Percentiles rank a stretch among this genome's conserved stretches.
Evolutionary conservation across 306 rosid genomes (phyloP).

Genomic region (Vachellia collinsii): DNA sequence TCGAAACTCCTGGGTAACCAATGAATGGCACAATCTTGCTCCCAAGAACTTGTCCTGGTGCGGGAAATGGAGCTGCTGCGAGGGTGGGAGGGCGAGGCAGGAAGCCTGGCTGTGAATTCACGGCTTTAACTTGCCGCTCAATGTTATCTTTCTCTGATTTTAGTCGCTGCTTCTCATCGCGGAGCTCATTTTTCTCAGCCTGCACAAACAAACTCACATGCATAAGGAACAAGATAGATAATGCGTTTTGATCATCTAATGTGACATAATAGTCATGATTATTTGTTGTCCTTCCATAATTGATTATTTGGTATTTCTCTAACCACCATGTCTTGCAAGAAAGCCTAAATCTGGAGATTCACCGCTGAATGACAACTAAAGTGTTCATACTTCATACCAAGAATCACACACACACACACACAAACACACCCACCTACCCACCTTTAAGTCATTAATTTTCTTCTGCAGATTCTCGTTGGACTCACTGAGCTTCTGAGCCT

Average conservation of each 20-base stretch:
- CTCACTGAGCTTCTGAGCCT: constrained; percentile 61
- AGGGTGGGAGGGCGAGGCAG: constrained; percentile 58
- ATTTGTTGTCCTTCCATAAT: neutral
- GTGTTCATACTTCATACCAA: constrained; percentile 20
- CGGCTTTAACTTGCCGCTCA: constrained; percentile 54
- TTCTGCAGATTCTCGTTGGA: constrained; percentile 54
- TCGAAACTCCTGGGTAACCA: constrained; percentile 77
- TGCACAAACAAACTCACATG: constrained; percentile 33
- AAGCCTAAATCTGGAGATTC: neutral
- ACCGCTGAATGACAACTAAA: neutral
- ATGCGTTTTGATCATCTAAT: neutral
- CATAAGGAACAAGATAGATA: neutral
- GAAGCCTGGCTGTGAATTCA: constrained; percentile 57
- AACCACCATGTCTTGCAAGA: no score
- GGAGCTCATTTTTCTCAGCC: constrained; percentile 89
- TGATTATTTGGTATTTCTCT: neutral
- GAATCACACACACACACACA: neutral
- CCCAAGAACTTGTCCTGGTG: constrained; percentile 63
- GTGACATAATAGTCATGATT: neutral
- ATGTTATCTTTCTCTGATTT: constrained; percentile 72
- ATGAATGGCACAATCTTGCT: constrained; percentile 68
- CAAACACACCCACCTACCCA: no score
- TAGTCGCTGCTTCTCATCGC: constrained; percentile 79
- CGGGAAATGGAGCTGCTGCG: constrained; percentile 50
- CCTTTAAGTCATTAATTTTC: constrained; percentile 77